Conservation (phyloP, 73 alveolate species). For the Paramecium pentaurelia region DNA sequence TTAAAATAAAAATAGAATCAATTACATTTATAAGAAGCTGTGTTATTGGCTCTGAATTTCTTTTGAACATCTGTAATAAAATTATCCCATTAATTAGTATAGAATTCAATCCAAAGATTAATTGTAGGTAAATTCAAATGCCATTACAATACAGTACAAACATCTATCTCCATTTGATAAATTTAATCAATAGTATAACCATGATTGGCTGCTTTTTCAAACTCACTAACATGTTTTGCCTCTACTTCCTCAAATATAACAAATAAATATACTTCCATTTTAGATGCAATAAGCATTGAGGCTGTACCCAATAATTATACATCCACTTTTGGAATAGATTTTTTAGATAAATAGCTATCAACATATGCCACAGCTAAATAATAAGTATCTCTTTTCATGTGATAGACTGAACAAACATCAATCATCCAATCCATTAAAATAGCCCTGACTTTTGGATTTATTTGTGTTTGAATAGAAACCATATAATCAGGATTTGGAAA, state of each 20-base stretch:
- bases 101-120: conserved; percentile 40
- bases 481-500: conserved; percentile 59
- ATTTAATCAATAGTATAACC: conserved; percentile 64
- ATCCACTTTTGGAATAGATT: conserved; percentile 62
- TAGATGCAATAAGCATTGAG: conserved; percentile 84
- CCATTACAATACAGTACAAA: conserved; percentile 13
- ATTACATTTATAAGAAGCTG: neutral
- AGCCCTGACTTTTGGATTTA: conserved; percentile 80
- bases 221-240: conserved; percentile 68
- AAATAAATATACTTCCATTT: conserved; percentile 69
- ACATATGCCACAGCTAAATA: conserved; percentile 79
- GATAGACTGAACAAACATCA: conserved; percentile 92
- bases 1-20: neutral
- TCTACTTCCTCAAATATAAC: conserved; percentile 58
- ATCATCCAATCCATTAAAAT: conserved; percentile 94
- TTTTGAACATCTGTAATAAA: neutral
- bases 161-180: conserved; percentile 42
- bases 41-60: neutral
- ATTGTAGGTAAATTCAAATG: conserved; percentile 46
- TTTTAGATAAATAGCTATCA: conserved; percentile 76
- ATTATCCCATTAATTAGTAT: conserved; percentile 51
- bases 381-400: conserved; percentile 84
- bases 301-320: conserved; percentile 87
- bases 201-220: conserved; percentile 70
- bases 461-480: conserved; percentile 49